Evolutionary conservation across 805 yeast species (phyloP).

Genomic region (Suhomyces tanzawaensis): DNA sequence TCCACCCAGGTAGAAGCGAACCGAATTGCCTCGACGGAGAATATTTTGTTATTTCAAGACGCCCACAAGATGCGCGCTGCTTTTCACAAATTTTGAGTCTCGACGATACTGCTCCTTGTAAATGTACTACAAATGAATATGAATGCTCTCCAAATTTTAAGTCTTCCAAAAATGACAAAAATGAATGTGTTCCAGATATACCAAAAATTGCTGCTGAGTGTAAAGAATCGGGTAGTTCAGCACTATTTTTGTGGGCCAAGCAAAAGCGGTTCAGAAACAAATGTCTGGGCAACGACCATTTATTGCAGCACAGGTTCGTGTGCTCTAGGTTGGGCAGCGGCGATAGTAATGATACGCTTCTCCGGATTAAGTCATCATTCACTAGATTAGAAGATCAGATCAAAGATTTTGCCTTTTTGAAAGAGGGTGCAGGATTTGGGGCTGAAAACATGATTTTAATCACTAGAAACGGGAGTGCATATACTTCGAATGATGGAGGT

Average conservation of each 20-base stretch:
- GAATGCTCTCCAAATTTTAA: slow-evolving; percentile 61
- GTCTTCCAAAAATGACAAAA: slow-evolving; percentile 23
- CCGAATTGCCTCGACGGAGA: slow-evolving; percentile 68
- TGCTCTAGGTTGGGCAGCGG: slow-evolving; percentile 21
- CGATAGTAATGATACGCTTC: too few species aligned
- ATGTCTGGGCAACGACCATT: slow-evolving; percentile 33
- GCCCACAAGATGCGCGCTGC: slow-evolving; percentile 66
- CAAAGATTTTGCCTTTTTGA: slow-evolving; percentile 57
- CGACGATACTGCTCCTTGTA: slow-evolving; percentile 56
- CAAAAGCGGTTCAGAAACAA: slow-evolving; percentile 43
- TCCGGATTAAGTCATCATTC: slow-evolving; percentile 36
- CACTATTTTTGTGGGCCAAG: slow-evolving; percentile 37
- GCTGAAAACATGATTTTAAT: slow-evolving; percentile 52
- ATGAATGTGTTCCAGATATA: slow-evolving; percentile 48
- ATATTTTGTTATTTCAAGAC: slow-evolving; percentile 57
- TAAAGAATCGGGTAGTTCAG: slow-evolving; percentile 18
- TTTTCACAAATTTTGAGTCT: slow-evolving; percentile 48
- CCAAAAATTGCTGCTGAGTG: slow-evolving; percentile 24
- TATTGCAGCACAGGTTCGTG: slow-evolving; percentile 22
- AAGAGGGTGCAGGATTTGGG: slow-evolving; percentile 36
- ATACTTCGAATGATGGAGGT: slow-evolving; percentile 74
- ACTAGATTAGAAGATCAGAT: slow-evolving; percentile 53
- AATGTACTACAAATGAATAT: slow-evolving; percentile 65
- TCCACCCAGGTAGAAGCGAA: slow-evolving; percentile 48
- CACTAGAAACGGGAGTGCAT: slow-evolving; percentile 54